A percentile compares a stretch with the other conserved stretches of the same genome.
Conservation (phyloP, 345 rosid genomes). For the Litchi chinensis region DNA sequence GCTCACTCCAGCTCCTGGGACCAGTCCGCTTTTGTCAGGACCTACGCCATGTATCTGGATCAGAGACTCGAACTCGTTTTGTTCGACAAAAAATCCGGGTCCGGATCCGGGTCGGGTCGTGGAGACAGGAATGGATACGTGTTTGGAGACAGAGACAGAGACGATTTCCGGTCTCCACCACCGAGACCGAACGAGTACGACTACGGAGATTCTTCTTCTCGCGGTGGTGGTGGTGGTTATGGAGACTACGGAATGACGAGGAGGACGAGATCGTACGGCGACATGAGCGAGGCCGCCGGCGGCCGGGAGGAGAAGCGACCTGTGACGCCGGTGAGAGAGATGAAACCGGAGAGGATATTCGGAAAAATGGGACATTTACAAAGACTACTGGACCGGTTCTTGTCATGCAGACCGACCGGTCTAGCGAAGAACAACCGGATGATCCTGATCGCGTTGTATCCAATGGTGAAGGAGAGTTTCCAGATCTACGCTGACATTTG, state of each 20-base stretch:
- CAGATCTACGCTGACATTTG: slow-evolving; percentile 81
- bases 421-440: slow-evolving; percentile 69
- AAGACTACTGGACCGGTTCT: slow-evolving; percentile 79
- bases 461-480: slow-evolving; percentile 78
- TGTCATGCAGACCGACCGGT: slow-evolving; percentile 86
- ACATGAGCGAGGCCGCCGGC: slow-evolving; percentile 57
- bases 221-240: slow-evolving; percentile 30
- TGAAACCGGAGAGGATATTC: slow-evolving; percentile 76
- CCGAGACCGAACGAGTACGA: slow-evolving; percentile 61
- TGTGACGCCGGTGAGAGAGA: slow-evolving; percentile 70
- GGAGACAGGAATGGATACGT: slow-evolving; percentile 34
- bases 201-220: slow-evolving; percentile 39
- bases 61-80: slow-evolving; percentile 69
- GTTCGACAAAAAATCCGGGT: slow-evolving; percentile 42
- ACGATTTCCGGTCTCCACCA: slow-evolving; percentile 75
- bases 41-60: slow-evolving; percentile 74
- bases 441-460: slow-evolving; percentile 74
- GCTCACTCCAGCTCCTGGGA: slow-evolving; percentile 91
- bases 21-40: slow-evolving; percentile 72
- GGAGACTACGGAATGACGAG: slow-evolving; percentile 50
- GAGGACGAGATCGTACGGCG: slow-evolving; percentile 70
- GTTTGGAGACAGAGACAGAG: slow-evolving; percentile 37
- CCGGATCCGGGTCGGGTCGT: slow-evolving; percentile 32
- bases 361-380: slow-evolving; percentile 86
- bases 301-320: slow-evolving; percentile 40